These are phyloP conservation scores for Xerocomellus dryophilus DNA, from an alignment of 768 basidiomycete species.

Conservation along the genomic window DNA sequence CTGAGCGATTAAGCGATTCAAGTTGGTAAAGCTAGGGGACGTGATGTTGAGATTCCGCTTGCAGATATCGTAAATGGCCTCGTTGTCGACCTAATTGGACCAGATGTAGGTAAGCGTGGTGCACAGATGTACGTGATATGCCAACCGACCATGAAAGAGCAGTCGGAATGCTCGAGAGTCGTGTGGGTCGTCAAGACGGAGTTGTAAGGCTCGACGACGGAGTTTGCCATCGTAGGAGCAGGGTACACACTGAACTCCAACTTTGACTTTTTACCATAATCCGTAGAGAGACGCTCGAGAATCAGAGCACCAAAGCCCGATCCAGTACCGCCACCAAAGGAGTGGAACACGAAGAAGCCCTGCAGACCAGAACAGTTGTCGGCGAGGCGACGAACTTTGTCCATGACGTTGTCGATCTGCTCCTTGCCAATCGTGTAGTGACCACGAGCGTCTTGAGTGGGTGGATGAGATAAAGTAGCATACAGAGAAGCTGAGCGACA, in stretches of 20 bases:
- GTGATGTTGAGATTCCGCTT: constrained; percentile 87
- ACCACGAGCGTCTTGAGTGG: constrained; percentile 80
- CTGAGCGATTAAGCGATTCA: constrained; percentile 96
- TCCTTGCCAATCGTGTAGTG: constrained; percentile 99
- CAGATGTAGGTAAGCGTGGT: constrained; percentile 1
- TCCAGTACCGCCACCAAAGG: constrained; percentile 98
- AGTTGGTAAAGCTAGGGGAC: constrained; percentile 89
- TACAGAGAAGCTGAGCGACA: constrained; percentile 16
- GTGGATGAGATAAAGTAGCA: constrained; percentile 3
- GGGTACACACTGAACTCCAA: constrained; percentile 98
- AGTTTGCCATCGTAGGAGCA: constrained; percentile 87
- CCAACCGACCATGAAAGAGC: constrained; percentile 88
- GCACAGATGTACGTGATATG: constrained; percentile 4
- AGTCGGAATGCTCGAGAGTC: constrained; percentile 97
- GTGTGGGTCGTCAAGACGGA: constrained; percentile 96
- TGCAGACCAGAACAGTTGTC: constrained; percentile 97
- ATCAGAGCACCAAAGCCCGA: constrained; percentile 97
- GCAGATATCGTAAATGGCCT: constrained; percentile 75
- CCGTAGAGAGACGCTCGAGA: constrained; percentile 91
- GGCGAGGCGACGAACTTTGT: constrained; percentile 89
- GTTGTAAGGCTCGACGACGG: constrained; percentile 98
- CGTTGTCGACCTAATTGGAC: constrained; percentile 65
- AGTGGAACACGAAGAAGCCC: constrained; percentile 99
- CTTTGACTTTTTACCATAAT: constrained; percentile 99
- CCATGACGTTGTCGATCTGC: constrained; percentile 93